Evolutionary conservation across 768 basidiomycete species (phyloP).

Genomic region (Lentinus tigrinus): DNA sequence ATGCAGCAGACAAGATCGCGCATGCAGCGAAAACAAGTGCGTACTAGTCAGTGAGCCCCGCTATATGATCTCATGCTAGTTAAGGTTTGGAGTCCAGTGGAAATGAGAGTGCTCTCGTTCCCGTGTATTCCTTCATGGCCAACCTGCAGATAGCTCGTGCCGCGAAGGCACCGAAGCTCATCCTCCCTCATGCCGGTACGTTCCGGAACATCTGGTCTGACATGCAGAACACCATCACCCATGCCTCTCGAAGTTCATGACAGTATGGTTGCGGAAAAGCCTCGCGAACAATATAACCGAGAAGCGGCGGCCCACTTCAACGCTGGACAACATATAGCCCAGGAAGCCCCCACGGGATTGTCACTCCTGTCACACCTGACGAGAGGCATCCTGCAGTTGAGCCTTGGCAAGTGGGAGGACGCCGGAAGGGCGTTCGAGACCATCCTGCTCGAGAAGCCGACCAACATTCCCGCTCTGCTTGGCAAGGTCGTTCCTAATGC

Average conservation of each 20-base stretch:
- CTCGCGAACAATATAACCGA: slow-evolving; percentile 66
- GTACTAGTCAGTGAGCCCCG: slow-evolving; percentile 17
- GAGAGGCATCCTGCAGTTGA: slow-evolving; percentile 78
- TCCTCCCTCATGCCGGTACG: slow-evolving; percentile 74
- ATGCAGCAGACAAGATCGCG: slow-evolving; percentile 77
- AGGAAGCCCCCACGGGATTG: slow-evolving; percentile 30
- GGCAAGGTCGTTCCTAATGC: slow-evolving; percentile 60
- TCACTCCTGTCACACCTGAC: not conserved
- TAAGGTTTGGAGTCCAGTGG: slow-evolving; percentile 54
- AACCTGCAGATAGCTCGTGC: slow-evolving; percentile 83
- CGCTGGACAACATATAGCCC: slow-evolving; percentile 47
- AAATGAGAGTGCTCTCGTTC: slow-evolving; percentile 51
- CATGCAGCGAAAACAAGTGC: slow-evolving; percentile 63
- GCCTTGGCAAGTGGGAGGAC: slow-evolving; percentile 77
- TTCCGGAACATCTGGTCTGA: slow-evolving; percentile 15
- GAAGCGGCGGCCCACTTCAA: slow-evolving; percentile 74
- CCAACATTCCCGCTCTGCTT: slow-evolving; percentile 82
- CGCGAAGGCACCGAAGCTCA: slow-evolving; percentile 78
- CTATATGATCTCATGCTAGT: slow-evolving; percentile 10
- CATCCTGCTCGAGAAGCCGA: slow-evolving; percentile 74
- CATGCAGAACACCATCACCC: not conserved
- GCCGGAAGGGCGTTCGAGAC: slow-evolving; percentile 81
- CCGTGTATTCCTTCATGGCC: slow-evolving; percentile 79
- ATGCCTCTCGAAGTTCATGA: slow-evolving; percentile 55
- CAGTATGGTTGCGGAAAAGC: slow-evolving; percentile 52